These are phyloP conservation scores for Picochlorum sp. DNA, from an alignment of 139 green algal genomes.

Conservation along the genomic window DNA sequence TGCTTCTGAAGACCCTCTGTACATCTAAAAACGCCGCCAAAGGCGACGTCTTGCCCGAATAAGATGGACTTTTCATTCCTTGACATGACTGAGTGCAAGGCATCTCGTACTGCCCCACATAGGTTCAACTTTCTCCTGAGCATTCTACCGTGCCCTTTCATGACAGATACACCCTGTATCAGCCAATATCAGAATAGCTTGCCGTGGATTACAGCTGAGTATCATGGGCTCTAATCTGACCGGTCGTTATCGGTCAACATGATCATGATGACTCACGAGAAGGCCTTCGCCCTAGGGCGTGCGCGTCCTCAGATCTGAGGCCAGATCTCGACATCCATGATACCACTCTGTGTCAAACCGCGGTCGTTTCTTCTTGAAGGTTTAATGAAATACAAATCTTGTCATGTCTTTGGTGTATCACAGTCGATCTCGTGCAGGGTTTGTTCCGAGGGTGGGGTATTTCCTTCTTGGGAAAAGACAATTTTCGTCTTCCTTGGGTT, in stretches of 20 bases:
- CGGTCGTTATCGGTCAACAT: too few species aligned
- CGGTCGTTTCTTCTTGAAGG: too few species aligned
- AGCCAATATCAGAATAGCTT: not conserved
- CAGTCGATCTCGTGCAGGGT: too few species aligned
- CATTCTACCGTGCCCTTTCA: not conserved
- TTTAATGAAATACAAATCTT: too few species aligned
- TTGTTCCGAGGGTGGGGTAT: too few species aligned
- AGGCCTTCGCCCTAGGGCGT: too few species aligned
- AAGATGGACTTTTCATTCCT: slow-evolving; percentile 45
- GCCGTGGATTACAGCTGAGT: too few species aligned
- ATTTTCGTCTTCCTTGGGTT: not conserved
- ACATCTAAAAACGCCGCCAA: slow-evolving; percentile 90
- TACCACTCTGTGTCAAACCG: not conserved
- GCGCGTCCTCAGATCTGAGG: too few species aligned
- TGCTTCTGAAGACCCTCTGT: slow-evolving; percentile 67
- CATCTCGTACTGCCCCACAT: slow-evolving; percentile 79
- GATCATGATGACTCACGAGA: too few species aligned
- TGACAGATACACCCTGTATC: not conserved
- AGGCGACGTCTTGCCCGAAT: slow-evolving; percentile 87
- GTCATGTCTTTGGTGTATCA: too few species aligned
- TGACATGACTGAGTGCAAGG: not conserved
- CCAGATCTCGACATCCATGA: too few species aligned
- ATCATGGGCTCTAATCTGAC: too few species aligned
- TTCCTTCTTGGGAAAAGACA: not conserved
- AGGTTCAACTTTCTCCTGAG: slow-evolving; percentile 53